Evolutionary conservation across 192 early-diverging fungal species (phyloP).

Genomic region (Backusella tuberculispora): DNA sequence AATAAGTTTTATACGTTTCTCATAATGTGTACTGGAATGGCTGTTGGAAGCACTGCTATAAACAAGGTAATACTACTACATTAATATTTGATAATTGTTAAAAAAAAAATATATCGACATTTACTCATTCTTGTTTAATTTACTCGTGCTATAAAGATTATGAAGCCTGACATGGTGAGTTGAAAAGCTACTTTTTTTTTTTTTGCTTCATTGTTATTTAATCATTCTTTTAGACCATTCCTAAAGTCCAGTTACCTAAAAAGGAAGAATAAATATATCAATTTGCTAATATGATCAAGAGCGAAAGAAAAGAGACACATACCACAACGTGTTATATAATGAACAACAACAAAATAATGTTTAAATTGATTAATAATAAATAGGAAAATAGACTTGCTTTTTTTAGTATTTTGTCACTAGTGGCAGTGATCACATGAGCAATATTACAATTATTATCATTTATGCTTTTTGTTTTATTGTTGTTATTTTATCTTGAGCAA

Average conservation of each 20-base stretch:
- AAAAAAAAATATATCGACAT: background rate
- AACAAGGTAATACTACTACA: slow-evolving; percentile 19
- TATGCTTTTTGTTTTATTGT: too few relatives aligned
- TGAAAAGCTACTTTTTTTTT: too few relatives aligned
- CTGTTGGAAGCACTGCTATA: slow-evolving; percentile 27
- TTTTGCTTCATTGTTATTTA: background rate
- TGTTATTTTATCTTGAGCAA: too few relatives aligned
- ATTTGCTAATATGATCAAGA: too few relatives aligned
- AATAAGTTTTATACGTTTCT: slow-evolving; percentile 27
- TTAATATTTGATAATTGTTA: background rate
- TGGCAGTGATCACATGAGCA: too few relatives aligned
- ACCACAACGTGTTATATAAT: background rate
- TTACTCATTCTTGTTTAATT: background rate
- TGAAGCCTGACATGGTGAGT: slow-evolving; percentile 24
- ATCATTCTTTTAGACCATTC: background rate
- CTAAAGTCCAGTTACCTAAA: background rate
- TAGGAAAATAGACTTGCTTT: too few relatives aligned
- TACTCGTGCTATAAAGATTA: background rate
- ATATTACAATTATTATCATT: too few relatives aligned
- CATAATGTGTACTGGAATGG: slow-evolving; percentile 29
- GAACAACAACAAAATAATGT: too few relatives aligned
- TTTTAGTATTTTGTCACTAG: too few relatives aligned
- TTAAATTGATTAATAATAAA: too few relatives aligned
- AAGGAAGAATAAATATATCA: background rate
- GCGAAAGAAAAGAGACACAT: background rate